Conservation (phyloP, 2,329 filamentous ascomycete species). For the Nakataea oryzae region DNA sequence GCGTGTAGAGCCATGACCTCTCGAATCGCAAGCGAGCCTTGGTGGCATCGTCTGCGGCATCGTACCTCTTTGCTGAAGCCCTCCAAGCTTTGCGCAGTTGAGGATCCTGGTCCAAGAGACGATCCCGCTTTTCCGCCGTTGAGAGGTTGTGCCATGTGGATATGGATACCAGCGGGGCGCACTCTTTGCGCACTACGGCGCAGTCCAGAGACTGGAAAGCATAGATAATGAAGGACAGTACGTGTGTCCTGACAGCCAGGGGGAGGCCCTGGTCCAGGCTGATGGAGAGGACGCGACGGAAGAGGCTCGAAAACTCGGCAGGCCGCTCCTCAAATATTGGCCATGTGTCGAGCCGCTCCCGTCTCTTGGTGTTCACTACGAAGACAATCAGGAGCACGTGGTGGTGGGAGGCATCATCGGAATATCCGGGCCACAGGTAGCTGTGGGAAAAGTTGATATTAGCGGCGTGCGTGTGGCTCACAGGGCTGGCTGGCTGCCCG, state of each 20-base stretch:
- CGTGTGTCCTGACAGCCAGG: conserved; percentile 60
- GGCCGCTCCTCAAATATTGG: conserved; percentile 67
- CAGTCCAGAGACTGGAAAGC: conserved; percentile 93
- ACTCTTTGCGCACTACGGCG: conserved; percentile 84
- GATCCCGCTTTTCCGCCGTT: conserved; percentile 63
- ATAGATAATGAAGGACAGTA: conserved; percentile 82
- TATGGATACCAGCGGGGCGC: conserved; percentile 88
- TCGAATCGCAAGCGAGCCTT: conserved; percentile 83
- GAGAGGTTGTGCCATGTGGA: conserved; percentile 92
- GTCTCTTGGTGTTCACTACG: conserved; percentile 78
- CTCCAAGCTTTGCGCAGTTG: conserved; percentile 85
- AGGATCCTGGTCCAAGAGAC: conserved; percentile 59
- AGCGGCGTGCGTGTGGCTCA: background rate
- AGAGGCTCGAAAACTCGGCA: conserved; percentile 77
- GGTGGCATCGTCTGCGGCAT: conserved; percentile 68
- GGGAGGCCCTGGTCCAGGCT: conserved; percentile 62
- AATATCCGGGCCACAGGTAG: conserved; percentile 92
- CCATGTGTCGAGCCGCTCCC: conserved; percentile 84
- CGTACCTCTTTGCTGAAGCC: conserved; percentile 74
- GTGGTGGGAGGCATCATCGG: conserved; percentile 79
- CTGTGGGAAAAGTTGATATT: conserved; percentile 27
- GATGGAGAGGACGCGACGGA: conserved; percentile 83
- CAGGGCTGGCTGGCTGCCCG: background rate
- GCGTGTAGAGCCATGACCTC: conserved; percentile 81
- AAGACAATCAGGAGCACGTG: conserved; percentile 82